Base-by-base conservation (phyloP, 805 yeast genomes). In the Wickerhamiella siamensis region DNA sequence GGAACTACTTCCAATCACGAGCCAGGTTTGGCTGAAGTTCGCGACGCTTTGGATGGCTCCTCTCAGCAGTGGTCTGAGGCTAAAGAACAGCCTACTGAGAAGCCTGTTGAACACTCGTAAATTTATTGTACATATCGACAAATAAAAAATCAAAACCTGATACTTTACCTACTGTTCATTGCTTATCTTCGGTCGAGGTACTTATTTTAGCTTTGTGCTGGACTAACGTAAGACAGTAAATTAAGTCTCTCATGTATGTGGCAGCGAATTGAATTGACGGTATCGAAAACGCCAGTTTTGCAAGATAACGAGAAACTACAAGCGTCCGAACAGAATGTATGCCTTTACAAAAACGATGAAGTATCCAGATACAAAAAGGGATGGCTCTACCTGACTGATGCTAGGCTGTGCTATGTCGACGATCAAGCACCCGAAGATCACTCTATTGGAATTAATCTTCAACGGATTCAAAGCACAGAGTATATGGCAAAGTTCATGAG, bases 311-410 rank as follows among this genome's bases (percentile, higher is more conserved):
- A 79, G 52, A 60, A 63, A 31, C 76, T 74, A 47, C 57, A 77
- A 2, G 53, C 66, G 2, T 72, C 77, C 1, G 75, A 69, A 43
- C 67, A 66, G 40, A 60, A 65, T 17, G 70, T 83, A 1, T 95
- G 95, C 0, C 58, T 87, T 3, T 87, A 87, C 55, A 87, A 80
- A 20, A 57, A 84, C 18, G 74, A 74, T 44, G 63, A 64, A 45
- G 83, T 82, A 61, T 70, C 83, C 19, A 64, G 72, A 24, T 71
- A 77, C 47, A 94, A 83, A 55, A 61, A 70, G 44, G 97, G 97
- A 0, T 65, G 94, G 24, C 53, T 81, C 0, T 86, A 86, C 57
- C 61, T 88, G 24, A 87, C 97, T 0, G 72, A 76, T 31, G 69
- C 69, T 42, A 61, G 96, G 36, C 57, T 88, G 2, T 75, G 86